Percentiles rank a stretch among this genome's conserved stretches.
Conservation (phyloP, 2,329 filamentous ascomycete genomes). For the Xylaria sp. region DNA sequence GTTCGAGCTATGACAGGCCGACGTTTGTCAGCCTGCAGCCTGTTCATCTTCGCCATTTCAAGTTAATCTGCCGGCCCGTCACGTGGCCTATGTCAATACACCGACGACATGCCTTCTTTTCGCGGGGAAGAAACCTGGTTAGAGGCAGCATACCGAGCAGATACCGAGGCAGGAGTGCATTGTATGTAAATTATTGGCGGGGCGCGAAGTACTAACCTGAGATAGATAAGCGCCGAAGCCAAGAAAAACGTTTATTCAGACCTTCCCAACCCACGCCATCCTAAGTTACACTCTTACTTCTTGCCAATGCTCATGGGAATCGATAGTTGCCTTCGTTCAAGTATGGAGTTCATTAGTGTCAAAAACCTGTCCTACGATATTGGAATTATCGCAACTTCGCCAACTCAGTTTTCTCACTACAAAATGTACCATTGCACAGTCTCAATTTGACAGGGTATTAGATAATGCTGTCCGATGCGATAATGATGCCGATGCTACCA, state of each 20-base stretch:
- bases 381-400: background rate
- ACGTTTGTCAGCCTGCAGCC: background rate
- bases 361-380: background rate
- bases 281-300: background rate
- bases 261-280: background rate
- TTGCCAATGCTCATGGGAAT: background rate
- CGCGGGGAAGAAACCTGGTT: background rate
- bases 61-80: background rate
- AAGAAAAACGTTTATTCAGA: background rate
- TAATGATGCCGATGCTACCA: background rate
- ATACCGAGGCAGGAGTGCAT: background rate
- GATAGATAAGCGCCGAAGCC: background rate
- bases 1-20: background rate
- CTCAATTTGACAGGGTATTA: background rate
- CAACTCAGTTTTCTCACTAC: background rate
- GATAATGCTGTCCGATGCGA: background rate
- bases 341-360: background rate
- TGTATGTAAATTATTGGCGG: background rate
- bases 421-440: too few relatives aligned
- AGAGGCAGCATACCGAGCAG: background rate
- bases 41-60: background rate
- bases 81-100: background rate
- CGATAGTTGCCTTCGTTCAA: background rate
- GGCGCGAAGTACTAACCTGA: background rate
- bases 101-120: background rate